Evolutionary conservation across 768 basidiomycete genomes (phyloP).

Genomic region (Tremella yokohamensis): DNA sequence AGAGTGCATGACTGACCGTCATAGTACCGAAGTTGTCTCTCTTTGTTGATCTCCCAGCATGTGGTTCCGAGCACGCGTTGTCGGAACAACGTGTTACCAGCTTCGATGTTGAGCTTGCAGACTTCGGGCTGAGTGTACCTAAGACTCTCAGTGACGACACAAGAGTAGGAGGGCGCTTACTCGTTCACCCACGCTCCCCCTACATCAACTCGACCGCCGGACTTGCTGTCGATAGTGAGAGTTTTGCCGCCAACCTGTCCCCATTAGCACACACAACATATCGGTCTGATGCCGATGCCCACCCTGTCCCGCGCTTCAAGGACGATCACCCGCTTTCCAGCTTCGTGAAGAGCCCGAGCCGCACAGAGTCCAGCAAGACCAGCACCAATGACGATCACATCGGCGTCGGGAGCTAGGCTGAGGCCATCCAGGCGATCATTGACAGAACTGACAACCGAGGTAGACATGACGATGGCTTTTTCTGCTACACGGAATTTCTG

Average conservation of each 20-base stretch:
- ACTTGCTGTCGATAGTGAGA: slow-evolving; percentile 4
- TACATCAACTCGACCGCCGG: not conserved
- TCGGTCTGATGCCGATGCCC: not conserved
- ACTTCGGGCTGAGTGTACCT: slow-evolving; percentile 1
- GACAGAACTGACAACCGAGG: too few species aligned
- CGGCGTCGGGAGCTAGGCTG: slow-evolving; percentile 1
- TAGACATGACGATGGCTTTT: too few species aligned
- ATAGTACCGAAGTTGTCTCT: not conserved
- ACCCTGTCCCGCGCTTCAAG: slow-evolving; percentile 5
- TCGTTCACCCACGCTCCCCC: slow-evolving; percentile 2
- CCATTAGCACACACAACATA: too few species aligned
- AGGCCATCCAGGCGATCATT: slow-evolving; percentile 1
- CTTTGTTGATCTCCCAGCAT: not conserved
- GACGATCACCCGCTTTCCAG: slow-evolving; percentile 5
- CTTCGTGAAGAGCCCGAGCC: slow-evolving; percentile 1
- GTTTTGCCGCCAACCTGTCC: not conserved
- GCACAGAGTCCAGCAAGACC: slow-evolving; percentile 5
- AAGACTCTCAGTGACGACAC: not conserved
- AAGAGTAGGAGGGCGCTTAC: not conserved
- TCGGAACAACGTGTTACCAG: not conserved
- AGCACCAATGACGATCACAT: slow-evolving; percentile 6
- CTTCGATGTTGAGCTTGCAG: not conserved
- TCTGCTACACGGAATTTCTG: too few species aligned
- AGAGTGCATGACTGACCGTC: not conserved
- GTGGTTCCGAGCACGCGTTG: not conserved